These are phyloP conservation scores for Candida alai DNA, from an alignment of 805 yeast species.

Conservation along the genomic window DNA sequence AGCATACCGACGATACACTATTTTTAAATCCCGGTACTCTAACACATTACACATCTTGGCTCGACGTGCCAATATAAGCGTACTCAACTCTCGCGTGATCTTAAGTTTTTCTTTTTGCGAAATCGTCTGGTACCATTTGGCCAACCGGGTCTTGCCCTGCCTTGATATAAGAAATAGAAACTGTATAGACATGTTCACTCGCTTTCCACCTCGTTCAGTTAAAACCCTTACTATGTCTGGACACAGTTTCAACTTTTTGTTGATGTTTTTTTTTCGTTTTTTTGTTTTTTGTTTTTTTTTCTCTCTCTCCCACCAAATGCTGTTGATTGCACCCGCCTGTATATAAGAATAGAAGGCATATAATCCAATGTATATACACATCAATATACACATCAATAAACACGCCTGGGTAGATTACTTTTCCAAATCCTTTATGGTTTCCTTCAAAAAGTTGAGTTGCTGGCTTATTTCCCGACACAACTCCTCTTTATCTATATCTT, in stretches of 20 bases:
- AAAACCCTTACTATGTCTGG: neutral
- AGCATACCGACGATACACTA: constrained; percentile 90
- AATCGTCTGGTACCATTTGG: constrained; percentile 88
- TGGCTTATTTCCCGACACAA: constrained; percentile 49
- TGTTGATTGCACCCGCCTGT: no score
- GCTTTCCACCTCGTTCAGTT: no score
- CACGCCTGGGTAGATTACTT: neutral
- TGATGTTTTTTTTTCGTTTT: neutral
- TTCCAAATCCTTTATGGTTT: constrained; percentile 10
- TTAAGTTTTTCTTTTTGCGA: constrained; percentile 83
- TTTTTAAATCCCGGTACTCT: constrained; percentile 79
- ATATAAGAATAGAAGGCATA: neutral
- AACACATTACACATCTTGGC: constrained; percentile 94
- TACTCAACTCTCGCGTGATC: constrained; percentile 80
- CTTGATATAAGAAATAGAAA: constrained; percentile 81
- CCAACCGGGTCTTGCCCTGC: constrained; percentile 90
- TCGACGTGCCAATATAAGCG: constrained; percentile 77
- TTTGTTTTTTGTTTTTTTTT: neutral
- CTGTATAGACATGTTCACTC: constrained; percentile 69
- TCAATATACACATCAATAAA: neutral
- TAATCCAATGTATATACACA: neutral
- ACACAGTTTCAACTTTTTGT: neutral
- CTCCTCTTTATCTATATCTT: constrained; percentile 34
- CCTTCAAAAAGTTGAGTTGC: constrained; percentile 42
- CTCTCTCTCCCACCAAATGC: no score